phyloP scores from a whole-genome alignment of 169 alveolate species.

The Eimeria sp. region DNA sequence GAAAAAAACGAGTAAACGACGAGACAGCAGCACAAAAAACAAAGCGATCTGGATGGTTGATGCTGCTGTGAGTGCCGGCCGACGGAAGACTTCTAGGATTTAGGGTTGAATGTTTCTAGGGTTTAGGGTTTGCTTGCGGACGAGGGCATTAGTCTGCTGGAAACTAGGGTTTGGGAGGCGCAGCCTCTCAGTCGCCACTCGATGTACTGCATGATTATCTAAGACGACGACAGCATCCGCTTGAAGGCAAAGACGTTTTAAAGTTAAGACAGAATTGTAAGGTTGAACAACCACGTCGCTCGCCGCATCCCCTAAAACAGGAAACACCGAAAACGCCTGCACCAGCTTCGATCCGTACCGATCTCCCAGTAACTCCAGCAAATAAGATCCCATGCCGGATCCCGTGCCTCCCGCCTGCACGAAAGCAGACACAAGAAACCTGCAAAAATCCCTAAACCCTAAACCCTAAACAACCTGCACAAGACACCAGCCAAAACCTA shows the following conservation, averaged over 20 bases:
- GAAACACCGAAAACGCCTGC: constrained; percentile 96
- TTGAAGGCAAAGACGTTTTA: constrained; percentile 88
- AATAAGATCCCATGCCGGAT: constrained; percentile 99
- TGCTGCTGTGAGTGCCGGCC: too few species aligned
- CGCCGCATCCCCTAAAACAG: constrained; percentile 95
- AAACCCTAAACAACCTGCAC: constrained; percentile 1
- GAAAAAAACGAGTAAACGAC: too few species aligned
- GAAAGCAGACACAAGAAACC: not conserved
- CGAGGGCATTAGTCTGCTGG: constrained; percentile 86
- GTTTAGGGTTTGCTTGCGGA: not conserved
- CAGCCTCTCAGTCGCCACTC: constrained; percentile 97
- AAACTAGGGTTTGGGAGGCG: constrained; percentile 89
- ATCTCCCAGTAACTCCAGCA: constrained; percentile 98
- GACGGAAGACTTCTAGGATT: not conserved
- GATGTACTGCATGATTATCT: constrained; percentile 99
- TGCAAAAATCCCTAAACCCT: not conserved
- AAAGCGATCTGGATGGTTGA: too few species aligned
- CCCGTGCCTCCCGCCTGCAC: constrained; percentile 99
- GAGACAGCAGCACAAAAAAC: too few species aligned
- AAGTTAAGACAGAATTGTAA: constrained; percentile 97
- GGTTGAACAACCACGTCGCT: constrained; percentile 99
- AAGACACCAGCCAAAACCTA: not conserved
- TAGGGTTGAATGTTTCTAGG: not conserved
- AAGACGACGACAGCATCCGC: constrained; percentile 98
- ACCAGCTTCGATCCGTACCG: constrained; percentile 91